A percentile compares a stretch with the other conserved stretches of the same genome.
Evolutionary conservation across 306 rosid genomes (phyloP).

Genomic region (Casuarina cunninghamiana): DNA sequence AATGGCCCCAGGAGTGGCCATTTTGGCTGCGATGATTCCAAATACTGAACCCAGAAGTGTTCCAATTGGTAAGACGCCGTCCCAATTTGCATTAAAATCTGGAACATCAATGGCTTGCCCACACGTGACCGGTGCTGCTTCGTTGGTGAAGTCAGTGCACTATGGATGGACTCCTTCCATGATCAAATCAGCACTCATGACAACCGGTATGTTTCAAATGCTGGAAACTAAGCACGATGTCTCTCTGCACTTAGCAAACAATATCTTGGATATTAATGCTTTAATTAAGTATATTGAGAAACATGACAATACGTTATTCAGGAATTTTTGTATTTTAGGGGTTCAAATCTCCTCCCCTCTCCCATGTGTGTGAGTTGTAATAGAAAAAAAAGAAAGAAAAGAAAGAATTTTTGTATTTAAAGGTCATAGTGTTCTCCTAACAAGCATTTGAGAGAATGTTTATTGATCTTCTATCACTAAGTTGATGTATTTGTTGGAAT

Average conservation of each 20-base stretch:
- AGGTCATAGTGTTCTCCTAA: not conserved
- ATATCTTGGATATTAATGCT: not conserved
- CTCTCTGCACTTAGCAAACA: not conserved
- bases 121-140: constrained; percentile 89
- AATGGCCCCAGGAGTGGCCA: constrained; percentile 86
- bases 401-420: not conserved
- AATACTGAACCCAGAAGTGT: constrained; percentile 51
- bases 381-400: too few relatives aligned
- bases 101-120: constrained; percentile 99
- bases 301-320: not conserved
- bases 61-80: constrained; percentile 58
- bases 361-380: too few relatives aligned
- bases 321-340: not conserved
- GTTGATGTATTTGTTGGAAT: not conserved
- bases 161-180: constrained; percentile 75
- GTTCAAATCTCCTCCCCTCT: too few relatives aligned
- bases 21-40: constrained; percentile 77
- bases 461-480: not conserved
- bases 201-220: constrained; percentile 57
- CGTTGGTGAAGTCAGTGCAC: constrained; percentile 67
- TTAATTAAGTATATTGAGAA: not conserved
- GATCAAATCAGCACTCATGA: constrained; percentile 93
- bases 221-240: not conserved
- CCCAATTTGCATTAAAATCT: constrained; percentile 61
- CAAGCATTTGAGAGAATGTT: not conserved